Evolutionary conservation across 768 basidiomycete species (phyloP), one percentile per base, ranked within the genome.

Genomic region (Lentinula guzmanii): DNA sequence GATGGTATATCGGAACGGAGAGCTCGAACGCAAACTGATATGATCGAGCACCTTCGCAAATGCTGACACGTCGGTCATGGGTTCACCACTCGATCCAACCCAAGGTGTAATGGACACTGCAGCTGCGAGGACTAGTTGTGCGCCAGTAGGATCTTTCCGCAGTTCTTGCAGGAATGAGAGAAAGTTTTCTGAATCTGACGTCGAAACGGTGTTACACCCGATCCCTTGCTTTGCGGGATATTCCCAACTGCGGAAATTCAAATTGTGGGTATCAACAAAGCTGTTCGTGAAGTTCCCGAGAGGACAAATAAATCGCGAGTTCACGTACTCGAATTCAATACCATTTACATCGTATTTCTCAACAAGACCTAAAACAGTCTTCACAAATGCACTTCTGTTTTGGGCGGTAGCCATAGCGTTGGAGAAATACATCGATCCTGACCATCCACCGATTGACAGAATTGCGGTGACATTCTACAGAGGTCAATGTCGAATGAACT

Each of bases 11-110:
- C 6, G 46, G 11, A 48, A 24, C 7, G 21, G 46, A 48, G 21
- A 11, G 24, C 68, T 72, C 34, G 41, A 77, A 76, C 73, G 56
- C 66, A 33, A 34, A 71, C 76, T 79, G 62, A 95, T 85, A 76
- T 85, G 90, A 70, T 96, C 91, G 48, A 96, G 79, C 15, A 84
- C 80, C 13, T 77, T 61, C 3, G 86, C 86, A 67, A 91, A 95
- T 0, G 65, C 80, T 1, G 84, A 81, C 34, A 93, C 85, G 68
- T 93, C 80, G 3, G 75, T 71, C 64, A 85, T 73, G 0, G 91
- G 86, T 5, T 63, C 69, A 7, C 87, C 86, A 43, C 79, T 76
- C 2, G 80, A 46, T 43, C 81, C 90, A 2, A 76, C 72, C 75
- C 88, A 97, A 2, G 93, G 89, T 35, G 68, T 76, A 62, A 87